Evolutionary conservation across 768 basidiomycete species (phyloP), one percentile per base, ranked within the genome.

Genomic region (Paxillus ammoniavirescens): DNA sequence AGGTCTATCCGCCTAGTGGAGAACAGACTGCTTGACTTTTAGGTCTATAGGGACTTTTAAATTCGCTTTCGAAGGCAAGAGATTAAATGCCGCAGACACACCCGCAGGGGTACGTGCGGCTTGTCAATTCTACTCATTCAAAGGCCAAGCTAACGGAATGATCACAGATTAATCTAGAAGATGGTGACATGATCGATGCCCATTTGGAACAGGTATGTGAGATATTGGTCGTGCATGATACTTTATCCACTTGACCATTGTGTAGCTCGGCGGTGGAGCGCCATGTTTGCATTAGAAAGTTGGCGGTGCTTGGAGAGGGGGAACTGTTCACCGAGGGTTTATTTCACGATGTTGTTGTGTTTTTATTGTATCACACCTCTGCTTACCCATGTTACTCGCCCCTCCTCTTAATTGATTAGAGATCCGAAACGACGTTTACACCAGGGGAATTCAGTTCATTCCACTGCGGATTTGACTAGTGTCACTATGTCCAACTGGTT

Each of bases 121-220:
- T 41, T 33, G 14, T 33, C 53, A n/a, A n/a, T 35, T 21, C 18
- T 42, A 1, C 28, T 35, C 18, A 38, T 18, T 36, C 9, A 33
- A 38, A 42, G 42, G 43, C 14, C 18, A n/a, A 23, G 41, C 28
- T 18, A 49, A 26, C 47, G 42, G 36, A n/a, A 30, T 26, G 12
- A 18, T n/a, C 33, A 26, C 52, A 87, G 82, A 57, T 76, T 13
- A 75, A 66, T 0, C 82, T 87, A 78, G 84, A 86, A 56, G 83
- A 86, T 33, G 78, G 78, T 3, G 85, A 87, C 60, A 70, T 76
- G 53, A 79, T 87, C 46, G 86, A 87, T 60, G 83, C 82, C 7
- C 69, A 75, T 51, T 60, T 86, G 38, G 73, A 77, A 55, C 84
- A 86, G 74, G 83, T 81, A 52, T 31, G 76, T 67, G 33, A 13